phyloP scores from a whole-genome alignment of 2,329 filamentous ascomycete species.

The Trichoderma asperellum region DNA sequence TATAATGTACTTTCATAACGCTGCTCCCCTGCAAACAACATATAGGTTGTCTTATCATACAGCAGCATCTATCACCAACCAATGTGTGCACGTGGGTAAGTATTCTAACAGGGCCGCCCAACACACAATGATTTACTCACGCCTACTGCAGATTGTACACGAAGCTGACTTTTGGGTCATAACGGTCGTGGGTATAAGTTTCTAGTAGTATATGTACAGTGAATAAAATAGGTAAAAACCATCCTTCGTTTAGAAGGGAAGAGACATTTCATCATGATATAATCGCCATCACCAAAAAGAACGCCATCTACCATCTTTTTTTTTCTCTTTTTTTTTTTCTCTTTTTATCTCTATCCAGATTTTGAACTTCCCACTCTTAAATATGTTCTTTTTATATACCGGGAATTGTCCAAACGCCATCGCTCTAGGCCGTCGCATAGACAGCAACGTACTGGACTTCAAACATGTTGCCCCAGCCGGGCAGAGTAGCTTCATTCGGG shows the following conservation, averaged over 20 bases:
- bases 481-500: conserved; percentile 41
- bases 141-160: background rate
- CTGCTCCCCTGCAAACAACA: background rate
- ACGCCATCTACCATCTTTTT: conserved; percentile 1
- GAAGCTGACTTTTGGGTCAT: background rate
- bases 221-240: background rate
- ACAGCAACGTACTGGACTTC: conserved; percentile 47
- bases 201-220: conserved; percentile 23
- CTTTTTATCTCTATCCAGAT: conserved; percentile 5
- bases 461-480: conserved; percentile 48
- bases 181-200: conserved; percentile 17
- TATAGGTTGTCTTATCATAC: background rate
- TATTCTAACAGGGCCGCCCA: background rate
- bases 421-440: conserved; percentile 38
- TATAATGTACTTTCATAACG: background rate
- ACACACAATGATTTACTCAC: background rate
- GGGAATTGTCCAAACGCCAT: background rate
- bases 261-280: background rate
- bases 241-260: background rate
- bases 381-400: background rate
- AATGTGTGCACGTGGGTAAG: background rate
- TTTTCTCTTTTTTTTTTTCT: background rate
- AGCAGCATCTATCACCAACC: background rate
- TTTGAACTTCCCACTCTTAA: too few species aligned
- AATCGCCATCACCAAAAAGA: background rate